phyloP scores from a whole-genome alignment of 768 basidiomycete genomes.

The Agrocybe praecox region DNA sequence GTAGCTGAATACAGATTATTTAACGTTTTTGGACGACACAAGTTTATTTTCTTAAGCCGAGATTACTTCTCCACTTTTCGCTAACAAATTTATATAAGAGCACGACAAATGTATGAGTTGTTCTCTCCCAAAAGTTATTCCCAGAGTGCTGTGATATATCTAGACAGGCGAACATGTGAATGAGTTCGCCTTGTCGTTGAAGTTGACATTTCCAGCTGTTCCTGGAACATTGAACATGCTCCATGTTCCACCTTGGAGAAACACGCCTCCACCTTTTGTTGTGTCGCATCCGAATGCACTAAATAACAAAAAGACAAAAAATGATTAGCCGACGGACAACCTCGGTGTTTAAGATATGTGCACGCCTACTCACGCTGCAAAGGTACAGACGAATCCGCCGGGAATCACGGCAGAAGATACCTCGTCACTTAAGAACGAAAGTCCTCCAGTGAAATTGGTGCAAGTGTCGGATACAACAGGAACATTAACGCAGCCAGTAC shows the following conservation, averaged over 20 bases:
- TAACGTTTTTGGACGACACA: too few relatives aligned
- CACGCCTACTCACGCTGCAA: not conserved
- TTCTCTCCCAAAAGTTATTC: too few relatives aligned
- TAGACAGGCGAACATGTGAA: constrained; percentile 7
- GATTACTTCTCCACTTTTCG: too few relatives aligned
- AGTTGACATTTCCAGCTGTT: not conserved
- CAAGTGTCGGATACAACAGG: not conserved
- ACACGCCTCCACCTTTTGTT: not conserved
- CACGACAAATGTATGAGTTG: too few relatives aligned
- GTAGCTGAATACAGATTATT: too few relatives aligned
- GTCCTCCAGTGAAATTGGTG: constrained; percentile 4
- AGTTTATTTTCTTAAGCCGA: too few relatives aligned
- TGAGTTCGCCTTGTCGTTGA: constrained; percentile 7
- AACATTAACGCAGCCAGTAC: not conserved
- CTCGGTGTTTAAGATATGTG: too few relatives aligned
- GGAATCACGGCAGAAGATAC: not conserved
- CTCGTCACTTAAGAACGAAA: constrained; percentile 1
- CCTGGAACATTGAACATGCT: not conserved
- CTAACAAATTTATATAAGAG: too few relatives aligned
- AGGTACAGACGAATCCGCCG: constrained; percentile 3
- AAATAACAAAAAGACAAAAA: too few relatives aligned
- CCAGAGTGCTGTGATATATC: too few relatives aligned
- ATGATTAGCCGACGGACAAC: too few relatives aligned
- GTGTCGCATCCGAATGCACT: constrained; percentile 1
- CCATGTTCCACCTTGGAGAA: not conserved